phyloP scores from a whole-genome alignment of 1,139 yeast genomes.

The Suhomyces bolitotheri region DNA sequence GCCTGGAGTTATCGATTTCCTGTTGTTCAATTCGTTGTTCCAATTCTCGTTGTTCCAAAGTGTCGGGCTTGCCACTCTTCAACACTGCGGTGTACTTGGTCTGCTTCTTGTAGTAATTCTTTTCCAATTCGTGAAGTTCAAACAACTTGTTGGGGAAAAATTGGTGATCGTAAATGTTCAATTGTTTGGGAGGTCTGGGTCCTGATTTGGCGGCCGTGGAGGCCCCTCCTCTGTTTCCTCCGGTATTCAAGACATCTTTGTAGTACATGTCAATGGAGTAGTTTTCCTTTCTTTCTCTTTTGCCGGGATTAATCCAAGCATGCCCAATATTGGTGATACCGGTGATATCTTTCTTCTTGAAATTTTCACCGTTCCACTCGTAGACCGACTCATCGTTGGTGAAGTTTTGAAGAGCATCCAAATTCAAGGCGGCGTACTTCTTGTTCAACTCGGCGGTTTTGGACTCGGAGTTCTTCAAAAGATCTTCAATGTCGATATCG shows the following conservation, averaged over 20 bases:
- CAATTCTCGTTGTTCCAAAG: conserved; percentile 46
- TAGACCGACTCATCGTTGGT: conserved; percentile 66
- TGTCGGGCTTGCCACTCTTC: conserved; percentile 42
- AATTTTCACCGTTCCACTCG: conserved; percentile 85
- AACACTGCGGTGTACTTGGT: conserved; percentile 52
- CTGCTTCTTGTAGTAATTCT: conserved; percentile 56
- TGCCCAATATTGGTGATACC: conserved; percentile 44
- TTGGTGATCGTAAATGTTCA: conserved; percentile 72
- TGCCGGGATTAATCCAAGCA: conserved; percentile 73
- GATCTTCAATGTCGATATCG: conserved; percentile 64
- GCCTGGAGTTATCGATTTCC: conserved; percentile 63
- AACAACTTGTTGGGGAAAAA: conserved; percentile 62
- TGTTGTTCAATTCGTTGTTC: conserved; percentile 60
- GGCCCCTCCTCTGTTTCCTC: conserved; percentile 32
- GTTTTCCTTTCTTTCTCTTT: conserved; percentile 76
- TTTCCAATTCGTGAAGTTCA: conserved; percentile 66
- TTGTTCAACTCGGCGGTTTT: conserved; percentile 64
- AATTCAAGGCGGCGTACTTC: conserved; percentile 64
- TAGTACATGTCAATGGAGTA: conserved; percentile 78
- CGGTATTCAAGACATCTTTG: conserved; percentile 72
- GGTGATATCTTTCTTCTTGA: conserved; percentile 61
- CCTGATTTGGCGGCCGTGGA: conserved; percentile 33
- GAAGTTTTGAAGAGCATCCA: conserved; percentile 76
- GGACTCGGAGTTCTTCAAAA: conserved; percentile 60
- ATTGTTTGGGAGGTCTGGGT: conserved; percentile 67